A percentile compares a stretch with the other conserved stretches of the same genome.
These are phyloP conservation scores for Carpinus fangiana DNA, from an alignment of 306 rosid genomes.

Conservation along the genomic window DNA sequence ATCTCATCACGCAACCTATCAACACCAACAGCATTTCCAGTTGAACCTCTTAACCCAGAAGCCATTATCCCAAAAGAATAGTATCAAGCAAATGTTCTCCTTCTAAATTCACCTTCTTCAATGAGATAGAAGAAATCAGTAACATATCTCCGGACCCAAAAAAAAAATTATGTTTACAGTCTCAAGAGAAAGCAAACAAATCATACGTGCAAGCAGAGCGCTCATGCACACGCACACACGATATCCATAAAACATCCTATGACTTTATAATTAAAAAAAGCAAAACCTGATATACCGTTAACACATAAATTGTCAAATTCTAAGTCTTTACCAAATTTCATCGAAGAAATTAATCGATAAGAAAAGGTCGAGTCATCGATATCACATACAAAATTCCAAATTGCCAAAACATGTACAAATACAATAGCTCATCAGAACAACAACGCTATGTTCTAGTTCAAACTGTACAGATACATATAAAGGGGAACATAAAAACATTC, in stretches of 20 bases:
- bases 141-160: background rate
- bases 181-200: background rate
- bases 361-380: too few species aligned
- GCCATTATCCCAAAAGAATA: conserved; percentile 47
- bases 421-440: background rate
- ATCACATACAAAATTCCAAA: too few species aligned
- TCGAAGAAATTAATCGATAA: too few species aligned
- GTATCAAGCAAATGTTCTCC: conserved; percentile 4
- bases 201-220: background rate
- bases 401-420: too few species aligned
- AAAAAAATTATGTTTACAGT: background rate
- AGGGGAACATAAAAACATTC: too few species aligned
- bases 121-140: conserved; percentile 14
- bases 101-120: conserved; percentile 25
- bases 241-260: too few species aligned
- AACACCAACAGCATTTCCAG: conserved; percentile 51
- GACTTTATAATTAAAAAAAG: too few species aligned
- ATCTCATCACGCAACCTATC: conserved; percentile 71
- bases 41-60: conserved; percentile 49
- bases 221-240: background rate
- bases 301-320: too few species aligned
- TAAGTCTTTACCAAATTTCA: too few species aligned
- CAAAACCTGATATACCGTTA: too few species aligned
- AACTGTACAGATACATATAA: too few species aligned
- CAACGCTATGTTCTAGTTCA: background rate